Evolutionary conservation across 169 alveolate species (phyloP).

Genomic region (Haemoproteus tartakovskyi): DNA sequence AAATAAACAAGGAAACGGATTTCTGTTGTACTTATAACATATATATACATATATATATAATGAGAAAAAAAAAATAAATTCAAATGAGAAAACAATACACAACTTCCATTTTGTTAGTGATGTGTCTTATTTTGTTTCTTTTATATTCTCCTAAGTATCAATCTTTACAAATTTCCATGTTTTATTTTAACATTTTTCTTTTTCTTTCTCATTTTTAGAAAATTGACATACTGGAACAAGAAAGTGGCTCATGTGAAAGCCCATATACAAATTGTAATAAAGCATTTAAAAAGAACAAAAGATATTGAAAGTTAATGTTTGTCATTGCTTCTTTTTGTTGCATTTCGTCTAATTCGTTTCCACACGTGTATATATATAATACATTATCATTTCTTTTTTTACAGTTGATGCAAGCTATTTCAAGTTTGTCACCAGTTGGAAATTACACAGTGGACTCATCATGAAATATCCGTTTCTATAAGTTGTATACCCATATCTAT

Average conservation of each 20-base stretch:
- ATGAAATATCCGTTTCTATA: background rate
- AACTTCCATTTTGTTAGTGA: background rate
- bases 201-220: slow-evolving; percentile 9
- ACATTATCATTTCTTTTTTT: background rate
- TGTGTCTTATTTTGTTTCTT: background rate
- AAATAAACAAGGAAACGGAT: background rate
- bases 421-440: slow-evolving; percentile 23
- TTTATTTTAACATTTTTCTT: background rate
- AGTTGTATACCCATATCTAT: no score
- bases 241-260: slow-evolving; percentile 44
- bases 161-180: background rate
- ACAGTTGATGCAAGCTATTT: slow-evolving; percentile 60
- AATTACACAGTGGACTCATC: background rate
- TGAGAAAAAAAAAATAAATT: background rate
- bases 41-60: background rate
- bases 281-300: background rate
- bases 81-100: background rate
- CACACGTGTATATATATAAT: background rate
- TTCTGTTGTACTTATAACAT: background rate
- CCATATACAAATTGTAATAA: slow-evolving; percentile 61
- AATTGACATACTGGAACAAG: slow-evolving; percentile 60
- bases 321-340: background rate
- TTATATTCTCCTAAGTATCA: background rate
- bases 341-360: background rate
- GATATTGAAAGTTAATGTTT: background rate